Evolutionary conservation across 1,284 basidiomycete species (phyloP).

Genomic region (Pyrrhoderma noxium): DNA sequence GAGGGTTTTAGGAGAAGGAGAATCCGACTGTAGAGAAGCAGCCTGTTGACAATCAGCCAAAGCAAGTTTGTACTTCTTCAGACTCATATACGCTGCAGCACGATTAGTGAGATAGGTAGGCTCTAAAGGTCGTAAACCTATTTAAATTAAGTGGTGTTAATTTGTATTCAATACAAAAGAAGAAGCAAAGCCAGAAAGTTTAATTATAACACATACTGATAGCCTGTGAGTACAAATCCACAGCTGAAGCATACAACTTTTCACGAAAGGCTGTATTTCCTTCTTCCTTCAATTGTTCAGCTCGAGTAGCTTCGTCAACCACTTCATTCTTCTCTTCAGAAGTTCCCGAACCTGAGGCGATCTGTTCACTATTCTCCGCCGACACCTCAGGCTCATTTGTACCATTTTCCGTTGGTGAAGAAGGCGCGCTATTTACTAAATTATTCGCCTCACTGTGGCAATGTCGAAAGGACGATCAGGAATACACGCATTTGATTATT

Average conservation of each 20-base stretch:
- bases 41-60: conserved; percentile 76
- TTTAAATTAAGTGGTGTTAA: neutral
- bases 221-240: conserved; percentile 74
- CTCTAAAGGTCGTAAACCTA: conserved; percentile 61
- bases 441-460: too few relatives aligned
- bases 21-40: conserved; percentile 50
- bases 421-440: too few relatives aligned
- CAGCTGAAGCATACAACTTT: conserved; percentile 59
- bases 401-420: too few relatives aligned
- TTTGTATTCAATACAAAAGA: neutral
- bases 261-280: conserved; percentile 73
- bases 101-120: conserved; percentile 79
- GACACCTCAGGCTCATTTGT: neutral
- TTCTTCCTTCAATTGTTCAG: conserved; percentile 62
- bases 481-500: too few relatives aligned
- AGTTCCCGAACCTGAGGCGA: conserved; percentile 18
- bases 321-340: conserved; percentile 12
- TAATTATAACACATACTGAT: conserved; percentile 45
- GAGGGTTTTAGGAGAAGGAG: conserved; percentile 55
- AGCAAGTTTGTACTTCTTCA: conserved; percentile 69
- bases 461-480: too few relatives aligned
- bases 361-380: neutral
- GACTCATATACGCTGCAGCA: conserved; percentile 78
- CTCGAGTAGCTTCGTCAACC: conserved; percentile 29
- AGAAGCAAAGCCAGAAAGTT: too few relatives aligned